A percentile compares a stretch with the other conserved stretches of the same genome.
Evolutionary conservation across 2,329 filamentous ascomycete species (phyloP).

Genomic region (Mycosphaerella sp.): DNA sequence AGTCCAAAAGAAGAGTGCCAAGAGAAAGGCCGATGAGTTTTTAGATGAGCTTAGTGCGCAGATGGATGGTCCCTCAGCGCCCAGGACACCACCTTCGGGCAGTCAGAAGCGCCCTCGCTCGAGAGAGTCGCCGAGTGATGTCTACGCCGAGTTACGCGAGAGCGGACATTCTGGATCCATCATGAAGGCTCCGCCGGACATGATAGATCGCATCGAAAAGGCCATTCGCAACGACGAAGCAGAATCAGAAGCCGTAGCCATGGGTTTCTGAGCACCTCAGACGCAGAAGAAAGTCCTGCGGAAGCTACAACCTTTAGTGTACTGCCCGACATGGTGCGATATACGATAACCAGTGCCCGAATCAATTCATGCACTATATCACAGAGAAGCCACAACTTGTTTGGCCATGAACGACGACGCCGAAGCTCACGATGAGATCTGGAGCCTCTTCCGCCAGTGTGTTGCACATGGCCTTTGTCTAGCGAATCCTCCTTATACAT

Average conservation of each 20-base stretch:
- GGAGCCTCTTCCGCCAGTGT: too few species aligned
- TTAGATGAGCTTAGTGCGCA: conserved; percentile 51
- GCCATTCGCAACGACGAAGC: conserved; percentile 10
- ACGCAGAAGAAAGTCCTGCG: too few species aligned
- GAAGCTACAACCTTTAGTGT: too few species aligned
- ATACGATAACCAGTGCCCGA: too few species aligned
- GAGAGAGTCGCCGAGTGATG: background rate
- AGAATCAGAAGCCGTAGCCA: background rate
- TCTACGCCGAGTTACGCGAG: background rate
- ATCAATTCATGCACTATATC: too few species aligned
- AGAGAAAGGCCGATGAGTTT: conserved; percentile 66
- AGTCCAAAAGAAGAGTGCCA: conserved; percentile 31
- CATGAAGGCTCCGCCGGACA: background rate
- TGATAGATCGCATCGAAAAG: conserved; percentile 13
- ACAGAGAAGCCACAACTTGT: too few species aligned
- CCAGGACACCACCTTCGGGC: background rate
- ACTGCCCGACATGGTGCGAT: too few species aligned
- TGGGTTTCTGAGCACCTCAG: background rate
- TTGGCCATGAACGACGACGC: too few species aligned
- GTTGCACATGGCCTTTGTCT: too few species aligned
- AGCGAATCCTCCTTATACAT: too few species aligned
- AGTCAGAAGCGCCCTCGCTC: background rate
- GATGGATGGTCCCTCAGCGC: conserved; percentile 15
- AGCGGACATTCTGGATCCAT: background rate
- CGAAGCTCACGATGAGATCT: too few species aligned